Evolutionary conservation across 805 yeast genomes (phyloP), one percentile per base, ranked within the genome.

Genomic region (Lipomyces kockii): DNA sequence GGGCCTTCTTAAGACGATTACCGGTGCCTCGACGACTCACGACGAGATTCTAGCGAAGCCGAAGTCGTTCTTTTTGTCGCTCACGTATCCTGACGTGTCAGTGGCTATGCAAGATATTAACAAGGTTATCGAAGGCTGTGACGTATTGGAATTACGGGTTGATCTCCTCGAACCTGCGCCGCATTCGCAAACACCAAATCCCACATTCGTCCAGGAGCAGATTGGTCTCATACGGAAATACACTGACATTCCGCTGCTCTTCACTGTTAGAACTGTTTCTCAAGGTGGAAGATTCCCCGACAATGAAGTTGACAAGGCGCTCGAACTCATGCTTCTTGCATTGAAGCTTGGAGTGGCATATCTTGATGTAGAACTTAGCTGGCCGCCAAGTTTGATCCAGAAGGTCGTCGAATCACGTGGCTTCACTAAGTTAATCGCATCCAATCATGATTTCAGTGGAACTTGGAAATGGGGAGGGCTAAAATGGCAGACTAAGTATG

Each of bases 231-330:
- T 94, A 71, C 87, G 97, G 76, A 83, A 84, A 75, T 83, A 83
- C 59, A 82, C 89, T 17, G 79, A 81, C 43, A 79, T 92, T 62
- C 97, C 98, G 52, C 87, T 93, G 55, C 84, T 94, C 62, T 91
- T 86, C 80, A 92, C 97, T 1, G 80, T 92, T 2, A 86, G 97
- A 76, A 90, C 97, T 0, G 75, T 80, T 71, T 80, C 87, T 2
- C 97, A 92, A 79, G 97, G 97, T 60, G 97, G 97, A 29, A 77
- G 81, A 55, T 90, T 91, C 79, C 89, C 90, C 0, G 91, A 90
- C 74, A 80, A 80, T 8, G 86, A 85, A 14, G 73, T 75, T 34
- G 83, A 77, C 3, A 74, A 78, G 25, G 83, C 91, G 65, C 83
- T 81, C 67, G 76, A 78, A 17, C 83, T 92, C 66, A 81, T 86